Evolutionary conservation across 1,139 yeast genomes (phyloP), one percentile per base, ranked within the genome.

Genomic region (Suhomyces maxii): DNA sequence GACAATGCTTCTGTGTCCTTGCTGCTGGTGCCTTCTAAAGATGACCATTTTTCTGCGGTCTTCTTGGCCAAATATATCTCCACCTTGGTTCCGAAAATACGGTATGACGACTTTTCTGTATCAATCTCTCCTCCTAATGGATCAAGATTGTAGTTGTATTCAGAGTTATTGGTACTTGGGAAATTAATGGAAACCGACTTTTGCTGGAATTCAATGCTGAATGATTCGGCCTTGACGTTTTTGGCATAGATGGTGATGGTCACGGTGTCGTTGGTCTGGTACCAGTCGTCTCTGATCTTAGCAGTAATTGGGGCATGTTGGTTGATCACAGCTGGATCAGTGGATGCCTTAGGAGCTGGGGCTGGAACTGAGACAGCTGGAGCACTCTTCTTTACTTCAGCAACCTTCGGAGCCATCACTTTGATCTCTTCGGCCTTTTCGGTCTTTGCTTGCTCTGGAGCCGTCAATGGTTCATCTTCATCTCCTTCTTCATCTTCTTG

Each of bases 171-270:
- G 0, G 76, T 68, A 40, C 72, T 76, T 37, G 83, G 82, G 56
- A 77, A 77, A 26, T 73, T 58, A 8, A 79, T 69, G 14, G 66
- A 51, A 2, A 78, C 70, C 0, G 75, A 59, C 4, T 51, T 53
- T 1, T 57, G 40, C 5, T 59, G 55, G 46, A 81, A 73, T 2
- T 66, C 63, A 13, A 81, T 68, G 3, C 59, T 56, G 36, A 76
- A 64, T 1, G 69, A 56, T 3, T 73, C 76, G 40, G 69, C 65
- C 14, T 86, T 83, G 30, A 85, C 74, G 37, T 79, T 79, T 53
- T 86, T 84, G 46, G 89, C 82, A 56, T 86, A 93, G 7, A 93
- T 69, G 1, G 95, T 82, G 32, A 91, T 72, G 7, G 84, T 83
- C 12, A 90, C 79, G 3, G 67, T 63, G 1, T 71, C 71, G 12